These are phyloP conservation scores for Cryptococcus deneoformans DNA, from an alignment of 1,284 basidiomycete species.

Conservation along the genomic window DNA sequence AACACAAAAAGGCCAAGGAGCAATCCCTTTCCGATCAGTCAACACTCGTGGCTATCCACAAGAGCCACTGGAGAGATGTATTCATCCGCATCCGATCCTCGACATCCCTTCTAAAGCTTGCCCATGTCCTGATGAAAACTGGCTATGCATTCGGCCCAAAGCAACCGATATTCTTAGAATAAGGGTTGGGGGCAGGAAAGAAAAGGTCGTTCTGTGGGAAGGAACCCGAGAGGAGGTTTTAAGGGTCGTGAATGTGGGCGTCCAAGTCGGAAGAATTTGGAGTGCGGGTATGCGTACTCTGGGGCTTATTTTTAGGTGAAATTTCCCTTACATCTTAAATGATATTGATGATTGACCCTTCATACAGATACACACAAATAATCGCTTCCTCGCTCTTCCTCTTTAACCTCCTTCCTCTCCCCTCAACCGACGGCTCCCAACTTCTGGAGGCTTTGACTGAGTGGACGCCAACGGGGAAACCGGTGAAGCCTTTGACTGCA, in stretches of 20 bases:
- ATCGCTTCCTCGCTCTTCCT: slow-evolving; percentile 42
- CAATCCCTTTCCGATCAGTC: background rate
- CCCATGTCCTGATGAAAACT: slow-evolving; percentile 19
- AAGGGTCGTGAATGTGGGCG: slow-evolving; percentile 26
- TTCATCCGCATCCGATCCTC: slow-evolving; percentile 33
- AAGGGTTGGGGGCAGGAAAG: slow-evolving; percentile 10
- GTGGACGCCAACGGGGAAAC: slow-evolving; percentile 10
- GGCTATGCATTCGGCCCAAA: slow-evolving; percentile 31
- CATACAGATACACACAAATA: slow-evolving; percentile 34
- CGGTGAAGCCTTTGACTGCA: slow-evolving; percentile 7
- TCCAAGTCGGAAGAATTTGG: slow-evolving; percentile 20
- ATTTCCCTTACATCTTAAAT: background rate
- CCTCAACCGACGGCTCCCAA: slow-evolving; percentile 41
- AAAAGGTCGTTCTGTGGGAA: slow-evolving; percentile 31
- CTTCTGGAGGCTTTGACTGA: slow-evolving; percentile 27
- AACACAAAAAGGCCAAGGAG: background rate
- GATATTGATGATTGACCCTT: background rate
- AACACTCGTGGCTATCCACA: background rate
- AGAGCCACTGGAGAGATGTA: slow-evolving; percentile 16
- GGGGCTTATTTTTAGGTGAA: slow-evolving; percentile 34
- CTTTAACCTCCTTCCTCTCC: slow-evolving; percentile 46
- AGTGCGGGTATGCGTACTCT: slow-evolving; percentile 25
- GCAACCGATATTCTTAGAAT: slow-evolving; percentile 33
- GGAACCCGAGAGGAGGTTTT: slow-evolving; percentile 29
- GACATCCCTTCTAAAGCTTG: slow-evolving; percentile 23